phyloP scores from a whole-genome alignment of 2,329 filamentous ascomycete genomes.

The Diaporthe longicolla region DNA sequence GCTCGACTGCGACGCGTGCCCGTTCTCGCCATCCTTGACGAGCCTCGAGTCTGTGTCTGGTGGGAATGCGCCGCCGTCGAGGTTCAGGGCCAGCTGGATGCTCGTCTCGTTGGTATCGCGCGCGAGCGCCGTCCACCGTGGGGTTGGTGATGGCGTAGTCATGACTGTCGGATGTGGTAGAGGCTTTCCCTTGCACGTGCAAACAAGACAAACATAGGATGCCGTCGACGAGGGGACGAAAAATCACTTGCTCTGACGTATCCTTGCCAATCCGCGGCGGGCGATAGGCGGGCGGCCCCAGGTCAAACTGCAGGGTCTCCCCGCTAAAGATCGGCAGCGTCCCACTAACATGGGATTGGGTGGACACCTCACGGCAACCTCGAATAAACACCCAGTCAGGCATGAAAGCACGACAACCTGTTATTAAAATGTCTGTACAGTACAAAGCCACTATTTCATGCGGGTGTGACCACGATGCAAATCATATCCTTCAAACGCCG shows the following conservation, averaged over 20 bases:
- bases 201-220: neutral
- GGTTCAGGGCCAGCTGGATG: constrained; percentile 91
- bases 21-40: constrained; percentile 63
- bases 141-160: constrained; percentile 46
- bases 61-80: constrained; percentile 88
- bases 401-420: neutral
- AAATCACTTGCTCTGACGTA: constrained; percentile 34
- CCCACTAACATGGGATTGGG: neutral
- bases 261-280: constrained; percentile 22
- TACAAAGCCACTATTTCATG: neutral
- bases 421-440: neutral
- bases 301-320: constrained; percentile 17
- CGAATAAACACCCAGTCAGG: too few relatives aligned
- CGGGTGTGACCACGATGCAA: neutral
- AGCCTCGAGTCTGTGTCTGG: constrained; percentile 72
- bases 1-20: constrained; percentile 87
- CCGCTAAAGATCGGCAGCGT: neutral
- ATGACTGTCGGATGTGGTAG: constrained; percentile 39
- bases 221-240: neutral
- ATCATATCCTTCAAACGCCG: constrained; percentile 1
- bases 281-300: constrained; percentile 24
- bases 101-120: constrained; percentile 99
- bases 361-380: neutral
- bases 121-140: constrained; percentile 82
- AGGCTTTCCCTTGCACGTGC: too few relatives aligned